Evolutionary conservation across 179 eudicot genomes (phyloP), one percentile per base, ranked within the genome.

Genomic region (Sideroxylon spinosum): DNA sequence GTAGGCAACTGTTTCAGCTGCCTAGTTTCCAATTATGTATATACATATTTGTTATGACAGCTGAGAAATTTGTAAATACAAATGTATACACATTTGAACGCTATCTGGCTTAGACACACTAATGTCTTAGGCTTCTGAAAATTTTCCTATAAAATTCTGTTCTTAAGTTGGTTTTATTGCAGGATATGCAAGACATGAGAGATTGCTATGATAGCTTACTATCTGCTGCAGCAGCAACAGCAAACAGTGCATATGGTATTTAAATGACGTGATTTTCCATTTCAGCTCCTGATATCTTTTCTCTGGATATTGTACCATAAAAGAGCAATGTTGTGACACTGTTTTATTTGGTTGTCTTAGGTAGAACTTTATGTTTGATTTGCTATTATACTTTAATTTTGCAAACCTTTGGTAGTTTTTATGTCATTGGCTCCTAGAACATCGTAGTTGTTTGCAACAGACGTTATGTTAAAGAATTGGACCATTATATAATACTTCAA

Each of bases 181-280:
- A 95, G 99, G 98, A 90, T 74, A 87, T 95, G 99, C 79, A 82
- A 78, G 99, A 95, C 79, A 93, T 93, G 97, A 89, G 84, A 81
- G 94, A 92, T 70, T 95, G 94, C 86, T 95, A 95, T 66, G 99
- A 95, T 80, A 89, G 96, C 84, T 84, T 95, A 85, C 94, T 95
- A 62, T 89, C 97, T 56, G 91, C 97, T 65, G 97, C 99, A 0
- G 99, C 98, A 4, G 92, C 89, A 25, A 90, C 98, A 0, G 85
- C 94, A 32, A 95, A 94, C 79, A 92, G 91, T 85, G 96, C 90
- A 79, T 95, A 92, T 82, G 99, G 99, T 95, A 87, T 74, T 56
- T 77, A 32, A 5, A 62, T 67, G 63, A 66, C 6, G 20, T 44
- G 46, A 66, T 75, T 75, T 66, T 72, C 23, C 17, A 60, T 44